phyloP scores from a whole-genome alignment of 257 asterid genomes.

The Echites panduratus region DNA sequence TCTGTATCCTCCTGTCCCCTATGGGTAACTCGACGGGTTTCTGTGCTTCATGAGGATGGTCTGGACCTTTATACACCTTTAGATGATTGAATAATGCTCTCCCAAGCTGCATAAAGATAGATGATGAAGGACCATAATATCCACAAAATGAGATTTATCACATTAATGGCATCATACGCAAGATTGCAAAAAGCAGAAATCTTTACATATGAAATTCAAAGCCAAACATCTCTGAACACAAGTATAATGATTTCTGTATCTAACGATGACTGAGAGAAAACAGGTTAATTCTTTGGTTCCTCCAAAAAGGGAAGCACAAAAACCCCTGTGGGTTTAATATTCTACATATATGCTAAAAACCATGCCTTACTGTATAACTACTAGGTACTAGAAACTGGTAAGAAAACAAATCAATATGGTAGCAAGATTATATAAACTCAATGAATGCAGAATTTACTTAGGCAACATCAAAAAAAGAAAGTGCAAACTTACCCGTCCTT shows the following conservation, averaged over 20 bases:
- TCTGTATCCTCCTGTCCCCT: slow-evolving; percentile 75
- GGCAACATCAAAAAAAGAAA: not conserved
- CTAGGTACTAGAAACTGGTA: not conserved
- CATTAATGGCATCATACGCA: not conserved
- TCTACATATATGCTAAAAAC: not conserved
- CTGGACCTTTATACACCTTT: slow-evolving; percentile 84
- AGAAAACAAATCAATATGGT: not conserved
- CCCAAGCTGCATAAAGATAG: slow-evolving; percentile 66
- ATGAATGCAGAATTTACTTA: not conserved
- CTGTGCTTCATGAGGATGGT: slow-evolving; percentile 95
- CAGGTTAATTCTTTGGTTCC: not conserved
- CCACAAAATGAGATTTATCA: not conserved
- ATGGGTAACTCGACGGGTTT: slow-evolving; percentile 72
- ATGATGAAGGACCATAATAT: slow-evolving; percentile 14
- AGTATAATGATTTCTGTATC: not conserved
- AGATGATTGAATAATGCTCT: slow-evolving; percentile 76
- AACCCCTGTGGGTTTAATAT: not conserved
- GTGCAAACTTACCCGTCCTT: slow-evolving; percentile 63
- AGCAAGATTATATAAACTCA: not conserved
- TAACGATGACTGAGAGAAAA: not conserved
- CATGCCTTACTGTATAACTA: not conserved
- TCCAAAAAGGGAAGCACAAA: not conserved
- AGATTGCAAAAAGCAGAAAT: not conserved
- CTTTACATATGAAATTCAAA: not conserved
- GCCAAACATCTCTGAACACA: not conserved